Conservation (phyloP, 2,329 filamentous ascomycete genomes). For the Colletotrichum simmondsii region DNA sequence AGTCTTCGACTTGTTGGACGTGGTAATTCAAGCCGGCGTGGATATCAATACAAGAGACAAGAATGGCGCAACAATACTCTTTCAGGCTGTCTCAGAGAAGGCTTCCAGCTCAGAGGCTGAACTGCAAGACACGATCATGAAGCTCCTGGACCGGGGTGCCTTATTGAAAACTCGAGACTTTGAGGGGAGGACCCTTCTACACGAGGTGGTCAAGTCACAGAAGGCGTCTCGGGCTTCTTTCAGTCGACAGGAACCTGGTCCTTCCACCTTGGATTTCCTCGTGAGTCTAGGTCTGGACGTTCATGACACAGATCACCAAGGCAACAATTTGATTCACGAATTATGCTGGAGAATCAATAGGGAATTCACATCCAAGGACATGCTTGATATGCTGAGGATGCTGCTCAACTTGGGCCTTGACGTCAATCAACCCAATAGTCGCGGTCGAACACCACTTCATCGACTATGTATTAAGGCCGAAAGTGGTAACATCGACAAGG, state of each 20-base stretch:
- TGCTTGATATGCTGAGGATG: constrained; percentile 25
- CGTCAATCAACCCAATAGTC: constrained; percentile 34
- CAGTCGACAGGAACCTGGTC: neutral
- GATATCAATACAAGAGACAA: constrained; percentile 37
- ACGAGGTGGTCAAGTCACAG: constrained; percentile 27
- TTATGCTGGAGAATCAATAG: neutral
- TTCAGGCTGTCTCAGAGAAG: constrained; percentile 1
- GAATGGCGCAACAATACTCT: constrained; percentile 35
- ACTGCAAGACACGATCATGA: constrained; percentile 1
- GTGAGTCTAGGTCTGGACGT: constrained; percentile 23
- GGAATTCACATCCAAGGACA: neutral
- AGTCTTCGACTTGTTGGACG: neutral
- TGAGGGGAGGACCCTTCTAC: constrained; percentile 35
- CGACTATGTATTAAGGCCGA: constrained; percentile 28
- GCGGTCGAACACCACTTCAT: constrained; percentile 39
- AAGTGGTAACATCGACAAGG: neutral
- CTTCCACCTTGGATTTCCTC: constrained; percentile 19
- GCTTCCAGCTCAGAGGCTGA: neutral
- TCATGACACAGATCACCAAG: constrained; percentile 33
- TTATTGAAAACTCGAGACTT: constrained; percentile 26
- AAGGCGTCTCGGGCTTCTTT: neutral
- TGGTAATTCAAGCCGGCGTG: constrained; percentile 37
- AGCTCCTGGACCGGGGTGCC: constrained; percentile 35
- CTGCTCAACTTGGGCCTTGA: constrained; percentile 34
- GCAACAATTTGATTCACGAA: constrained; percentile 40